phyloP scores from a whole-genome alignment of 257 asterid species.

The Solanum dulcamara region DNA sequence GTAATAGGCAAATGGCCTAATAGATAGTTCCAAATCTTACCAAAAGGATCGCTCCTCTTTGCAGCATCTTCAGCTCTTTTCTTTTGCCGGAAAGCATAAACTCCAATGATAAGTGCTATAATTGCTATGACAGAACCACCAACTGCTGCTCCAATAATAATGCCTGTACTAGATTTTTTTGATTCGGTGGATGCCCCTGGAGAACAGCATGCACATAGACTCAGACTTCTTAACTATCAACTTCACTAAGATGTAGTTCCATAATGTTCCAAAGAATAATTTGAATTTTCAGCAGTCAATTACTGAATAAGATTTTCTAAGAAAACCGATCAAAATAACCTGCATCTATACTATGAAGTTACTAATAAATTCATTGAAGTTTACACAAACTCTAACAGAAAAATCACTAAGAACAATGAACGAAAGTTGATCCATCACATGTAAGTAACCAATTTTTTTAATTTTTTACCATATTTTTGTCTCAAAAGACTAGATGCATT shows the following conservation, averaged over 20 bases:
- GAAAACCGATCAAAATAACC: not conserved
- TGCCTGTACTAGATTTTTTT: constrained; percentile 18
- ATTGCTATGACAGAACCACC: constrained; percentile 51
- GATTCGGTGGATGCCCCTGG: constrained; percentile 22
- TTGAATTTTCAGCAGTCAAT: not conserved
- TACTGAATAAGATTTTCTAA: not conserved
- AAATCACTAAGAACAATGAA: not conserved
- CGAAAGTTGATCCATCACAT: not conserved
- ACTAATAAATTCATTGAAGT: not conserved
- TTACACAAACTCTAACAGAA: not conserved
- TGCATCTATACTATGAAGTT: not conserved
- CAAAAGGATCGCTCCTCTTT: constrained; percentile 68
- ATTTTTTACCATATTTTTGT: not conserved
- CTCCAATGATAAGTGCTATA: constrained; percentile 46
- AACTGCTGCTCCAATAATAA: constrained; percentile 61
- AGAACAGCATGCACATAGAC: not conserved
- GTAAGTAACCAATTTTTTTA: not conserved
- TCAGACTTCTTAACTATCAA: not conserved
- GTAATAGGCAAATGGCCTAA: not conserved
- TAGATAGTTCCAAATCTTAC: constrained; percentile 20
- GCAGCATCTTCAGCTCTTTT: constrained; percentile 56
- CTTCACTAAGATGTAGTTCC: not conserved
- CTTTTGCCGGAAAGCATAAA: constrained; percentile 68
- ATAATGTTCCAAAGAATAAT: not conserved
- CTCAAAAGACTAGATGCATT: not conserved